Percentiles rank a stretch among this genome's conserved stretches.
Conservation (phyloP, 2,329 filamentous ascomycete genomes). For the Aspergillus sp. region DNA sequence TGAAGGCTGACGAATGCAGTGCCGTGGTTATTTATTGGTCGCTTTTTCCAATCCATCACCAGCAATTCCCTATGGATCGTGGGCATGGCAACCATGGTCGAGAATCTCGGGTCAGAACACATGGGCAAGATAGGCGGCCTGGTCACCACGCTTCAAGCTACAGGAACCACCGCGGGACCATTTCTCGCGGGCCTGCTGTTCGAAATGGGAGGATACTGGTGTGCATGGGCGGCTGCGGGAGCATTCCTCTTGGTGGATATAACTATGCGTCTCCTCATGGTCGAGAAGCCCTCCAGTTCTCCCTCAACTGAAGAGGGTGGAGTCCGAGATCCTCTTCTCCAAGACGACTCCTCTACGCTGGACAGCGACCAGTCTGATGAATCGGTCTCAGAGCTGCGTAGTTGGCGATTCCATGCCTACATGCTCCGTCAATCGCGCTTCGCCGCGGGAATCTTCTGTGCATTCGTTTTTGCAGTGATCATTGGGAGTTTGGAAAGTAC, state of each 20-base stretch:
- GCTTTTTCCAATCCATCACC: not conserved
- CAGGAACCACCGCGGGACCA: not conserved
- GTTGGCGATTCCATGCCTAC: not conserved
- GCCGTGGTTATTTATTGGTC: not conserved
- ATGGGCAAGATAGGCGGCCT: constrained; percentile 1
- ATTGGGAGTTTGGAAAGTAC: constrained; percentile 56
- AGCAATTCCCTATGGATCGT: constrained; percentile 2
- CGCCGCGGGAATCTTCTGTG: not conserved
- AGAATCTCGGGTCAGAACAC: not conserved
- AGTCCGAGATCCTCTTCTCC: not conserved
- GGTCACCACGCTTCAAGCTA: not conserved
- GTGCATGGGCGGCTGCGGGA: constrained; percentile 25
- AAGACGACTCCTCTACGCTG: not conserved
- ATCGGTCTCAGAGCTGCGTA: not conserved
- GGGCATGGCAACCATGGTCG: constrained; percentile 2
- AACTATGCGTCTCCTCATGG: constrained; percentile 24
- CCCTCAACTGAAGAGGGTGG: not conserved
- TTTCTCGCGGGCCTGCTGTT: not conserved
- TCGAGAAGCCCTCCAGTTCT: not conserved
- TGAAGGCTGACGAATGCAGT: not conserved
- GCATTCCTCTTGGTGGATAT: constrained; percentile 28
- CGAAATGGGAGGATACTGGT: constrained; percentile 24
- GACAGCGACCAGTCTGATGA: not conserved
- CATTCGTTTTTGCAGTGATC: constrained; percentile 22
- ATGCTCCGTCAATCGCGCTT: not conserved